These are phyloP conservation scores for Saturnispora hagleri DNA, from an alignment of 805 yeast genomes.

Conservation along the genomic window DNA sequence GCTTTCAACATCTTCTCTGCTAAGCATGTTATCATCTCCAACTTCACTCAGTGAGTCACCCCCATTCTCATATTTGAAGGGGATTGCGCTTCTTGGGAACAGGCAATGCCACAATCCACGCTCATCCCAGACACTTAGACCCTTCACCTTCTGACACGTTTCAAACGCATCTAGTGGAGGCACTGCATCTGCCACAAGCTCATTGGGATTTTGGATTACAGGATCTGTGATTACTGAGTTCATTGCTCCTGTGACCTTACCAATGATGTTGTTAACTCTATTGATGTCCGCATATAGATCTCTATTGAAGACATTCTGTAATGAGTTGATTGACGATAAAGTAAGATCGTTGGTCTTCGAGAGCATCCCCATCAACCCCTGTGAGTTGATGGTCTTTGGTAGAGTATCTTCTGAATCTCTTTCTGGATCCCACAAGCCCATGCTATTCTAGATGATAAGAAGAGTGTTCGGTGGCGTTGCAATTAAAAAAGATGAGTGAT, in stretches of 20 bases:
- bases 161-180: constrained; percentile 41
- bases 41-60: background rate
- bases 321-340: constrained; percentile 4
- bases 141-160: constrained; percentile 54
- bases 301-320: constrained; percentile 7
- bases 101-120: constrained; percentile 88
- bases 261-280: constrained; percentile 2
- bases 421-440: constrained; percentile 6
- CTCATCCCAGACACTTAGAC: constrained; percentile 72
- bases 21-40: constrained; percentile 26
- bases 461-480: background rate
- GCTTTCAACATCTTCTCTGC: constrained; percentile 50
- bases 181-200: constrained; percentile 21
- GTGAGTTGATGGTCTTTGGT: background rate
- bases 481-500: background rate
- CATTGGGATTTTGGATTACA: constrained; percentile 13
- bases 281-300: background rate
- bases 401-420: background rate
- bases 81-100: constrained; percentile 48
- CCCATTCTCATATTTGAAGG: constrained; percentile 5
- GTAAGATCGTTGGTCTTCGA: constrained; percentile 15
- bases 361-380: background rate
- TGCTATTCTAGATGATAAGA: background rate
- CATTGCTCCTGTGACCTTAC: constrained; percentile 1
- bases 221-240: background rate